Base-by-base conservation (phyloP, 1,284 basidiomycete species). In the Ustilago curta region DNA sequence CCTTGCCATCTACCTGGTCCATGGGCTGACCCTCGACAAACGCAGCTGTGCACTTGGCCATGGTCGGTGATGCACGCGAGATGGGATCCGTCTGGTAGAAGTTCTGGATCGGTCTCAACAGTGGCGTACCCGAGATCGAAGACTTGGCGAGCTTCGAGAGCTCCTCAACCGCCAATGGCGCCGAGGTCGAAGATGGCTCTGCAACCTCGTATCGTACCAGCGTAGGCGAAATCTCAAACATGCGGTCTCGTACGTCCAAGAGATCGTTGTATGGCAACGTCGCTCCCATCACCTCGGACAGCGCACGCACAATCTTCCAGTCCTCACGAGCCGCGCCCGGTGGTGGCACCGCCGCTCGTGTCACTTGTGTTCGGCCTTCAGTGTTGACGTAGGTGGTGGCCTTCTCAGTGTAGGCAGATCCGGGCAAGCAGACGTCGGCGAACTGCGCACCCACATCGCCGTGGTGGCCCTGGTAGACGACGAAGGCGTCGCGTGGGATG, bases 401-500 rank as follows among this genome's bases (percentile, higher is more conserved):
- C 88, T 99, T 99, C 87, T 99, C 97, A 2, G 96, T 99, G 88
- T 98, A 98, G 2, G 96, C 96, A 25, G 92, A 90, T 27, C 90
- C 94, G 45, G 97, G 97, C 44, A 99, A 87, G 85, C 93, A 94
- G 65, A 99, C 95, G 85, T 99, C 96, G 19, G 97, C 97, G 55
- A 95, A 91, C 83, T 95, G 93, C 3, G 97, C 97, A 54, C 97
- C 96, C 45, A 94, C 88, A 85, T 99, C 97, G 85, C 97, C 97
- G 85, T 99, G 96, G 86, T 98, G 96, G 48, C 97, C 97, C 86
- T 99, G 97, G 87, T 99, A 99, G 16, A 99, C 96, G 48, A 99
- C 96, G 83, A 99, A 99, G 1, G 96, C 95, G 81, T 95, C 90
- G 71, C 90, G 88, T 32, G 97, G 95, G 73, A 99, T 97, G n/a